phyloP scores from a whole-genome alignment of 768 basidiomycete genomes.

The Hygrophoropsis aurantiaca region DNA sequence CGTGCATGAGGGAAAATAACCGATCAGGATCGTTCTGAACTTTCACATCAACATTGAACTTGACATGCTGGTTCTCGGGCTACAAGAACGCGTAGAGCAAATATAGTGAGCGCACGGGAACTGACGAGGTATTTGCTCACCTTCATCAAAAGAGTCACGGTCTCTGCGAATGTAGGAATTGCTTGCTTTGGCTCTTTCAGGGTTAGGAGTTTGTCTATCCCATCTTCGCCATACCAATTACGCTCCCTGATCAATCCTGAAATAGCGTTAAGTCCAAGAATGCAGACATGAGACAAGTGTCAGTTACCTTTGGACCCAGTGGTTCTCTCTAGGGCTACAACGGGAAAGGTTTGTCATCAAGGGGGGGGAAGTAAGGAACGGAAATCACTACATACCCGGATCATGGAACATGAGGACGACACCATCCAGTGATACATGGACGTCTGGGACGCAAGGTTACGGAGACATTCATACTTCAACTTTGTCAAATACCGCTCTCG shows the following conservation, averaged over 20 bases:
- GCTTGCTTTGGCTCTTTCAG: constrained; percentile 76
- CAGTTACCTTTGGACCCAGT: constrained; percentile 69
- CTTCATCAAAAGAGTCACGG: constrained; percentile 75
- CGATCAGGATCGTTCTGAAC: constrained; percentile 85
- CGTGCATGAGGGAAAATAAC: constrained; percentile 81
- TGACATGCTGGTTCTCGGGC: constrained; percentile 75
- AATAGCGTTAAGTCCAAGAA: constrained; percentile 23
- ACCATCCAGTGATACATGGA: constrained; percentile 87
- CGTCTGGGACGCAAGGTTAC: constrained; percentile 74
- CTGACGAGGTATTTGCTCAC: constrained; percentile 36
- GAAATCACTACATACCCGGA: constrained; percentile 52
- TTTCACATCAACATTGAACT: constrained; percentile 92
- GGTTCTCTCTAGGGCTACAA: constrained; percentile 68
- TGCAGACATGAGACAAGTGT: constrained; percentile 15
- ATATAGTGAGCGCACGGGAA: constrained; percentile 8
- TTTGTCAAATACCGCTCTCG: constrained; percentile 84
- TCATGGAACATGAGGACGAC: constrained; percentile 97
- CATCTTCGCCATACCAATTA: constrained; percentile 67
- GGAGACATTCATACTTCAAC: constrained; percentile 36
- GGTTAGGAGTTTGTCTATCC: constrained; percentile 80
- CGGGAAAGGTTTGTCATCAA: constrained; percentile 22
- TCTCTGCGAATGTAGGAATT: constrained; percentile 90
- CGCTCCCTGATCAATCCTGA: constrained; percentile 68
- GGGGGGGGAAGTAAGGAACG: constrained; percentile 18
- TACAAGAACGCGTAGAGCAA: constrained; percentile 21